Base-by-base conservation (phyloP, 768 basidiomycete genomes). In the Boletus speciosus region DNA sequence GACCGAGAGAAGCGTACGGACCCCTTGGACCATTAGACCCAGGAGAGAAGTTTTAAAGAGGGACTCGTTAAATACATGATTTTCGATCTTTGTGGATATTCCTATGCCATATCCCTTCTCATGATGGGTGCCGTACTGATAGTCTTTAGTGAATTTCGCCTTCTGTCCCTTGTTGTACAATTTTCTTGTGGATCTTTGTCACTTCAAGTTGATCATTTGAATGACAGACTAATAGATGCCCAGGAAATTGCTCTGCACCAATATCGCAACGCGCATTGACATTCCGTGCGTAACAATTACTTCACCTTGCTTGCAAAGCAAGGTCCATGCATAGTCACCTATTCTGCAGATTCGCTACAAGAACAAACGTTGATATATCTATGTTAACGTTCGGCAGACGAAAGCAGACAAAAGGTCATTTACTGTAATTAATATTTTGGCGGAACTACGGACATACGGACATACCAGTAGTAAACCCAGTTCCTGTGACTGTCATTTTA, bases 1-100 rank as follows among this genome's bases (percentile, higher is more conserved):
- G 69, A 60, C 58, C 62, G 11, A 64, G 61, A 50, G 66, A 71
- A 44, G 66, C 68, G 38, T 81, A 81, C 49, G 81, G 80, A 35
- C 80, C 80, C 0, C 66, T 81, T 42, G 81, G 84, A 51, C 84
- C 84, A 41, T 68, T 86, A 53, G 84, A 83, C 68, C 84, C 84
- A 32, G 74, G 81, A 49, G 74, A 78, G 50, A 78, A 71, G 67
- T 77, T 81, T 70, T 84, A 68, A 66, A 39, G 0, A 39, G 72
- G 64, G 45, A 65, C 67, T 58, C 51, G 45, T 59, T n/a, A 15
- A 11, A 34, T 40, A 51, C 34, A 25, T 59, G 53, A 55, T 69
- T 70, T 64, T 75, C 67, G 63, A 62, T 65, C 67, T 63, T 55
- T 29, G 32, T 57, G 38, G 32, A 52, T 65, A 51, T 60, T 43